These are phyloP conservation scores for Xylariomycetidae sp. DNA, from an alignment of 2,329 filamentous ascomycete genomes.

Conservation along the genomic window DNA sequence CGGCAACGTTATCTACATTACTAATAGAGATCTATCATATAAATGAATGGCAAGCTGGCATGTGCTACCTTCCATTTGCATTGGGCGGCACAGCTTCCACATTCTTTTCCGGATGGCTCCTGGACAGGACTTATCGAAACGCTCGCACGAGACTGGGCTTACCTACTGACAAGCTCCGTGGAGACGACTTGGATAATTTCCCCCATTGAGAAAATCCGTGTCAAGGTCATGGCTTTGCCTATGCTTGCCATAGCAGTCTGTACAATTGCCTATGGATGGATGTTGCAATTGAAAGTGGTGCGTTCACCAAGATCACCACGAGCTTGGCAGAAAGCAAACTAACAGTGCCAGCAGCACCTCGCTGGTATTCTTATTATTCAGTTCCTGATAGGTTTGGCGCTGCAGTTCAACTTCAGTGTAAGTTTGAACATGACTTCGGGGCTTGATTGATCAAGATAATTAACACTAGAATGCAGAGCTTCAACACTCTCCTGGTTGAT, in stretches of 20 bases:
- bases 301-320: slow-evolving; percentile 1
- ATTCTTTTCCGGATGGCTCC: slow-evolving; percentile 14
- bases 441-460: background rate
- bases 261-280: slow-evolving; percentile 9
- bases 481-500: slow-evolving; percentile 7
- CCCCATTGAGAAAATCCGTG: slow-evolving; percentile 9
- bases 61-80: slow-evolving; percentile 22
- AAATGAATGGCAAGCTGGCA: slow-evolving; percentile 17
- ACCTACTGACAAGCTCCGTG: slow-evolving; percentile 8
- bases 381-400: slow-evolving; percentile 15
- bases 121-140: slow-evolving; percentile 14
- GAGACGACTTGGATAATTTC: slow-evolving; percentile 15
- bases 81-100: slow-evolving; percentile 16
- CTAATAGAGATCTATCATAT: slow-evolving; percentile 19
- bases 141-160: slow-evolving; percentile 10
- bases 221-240: slow-evolving; percentile 8
- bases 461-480: slow-evolving; percentile 1
- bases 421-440: background rate
- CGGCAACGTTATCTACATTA: slow-evolving; percentile 16
- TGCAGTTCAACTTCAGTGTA: slow-evolving; percentile 17
- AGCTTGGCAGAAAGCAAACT: background rate
- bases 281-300: slow-evolving; percentile 12
- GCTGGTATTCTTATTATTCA: slow-evolving; percentile 14
- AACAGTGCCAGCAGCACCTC: slow-evolving; percentile 9
- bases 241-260: slow-evolving; percentile 4